Evolutionary conservation across 2,329 filamentous ascomycete genomes (phyloP).

Genomic region (Penicillium expansum): DNA sequence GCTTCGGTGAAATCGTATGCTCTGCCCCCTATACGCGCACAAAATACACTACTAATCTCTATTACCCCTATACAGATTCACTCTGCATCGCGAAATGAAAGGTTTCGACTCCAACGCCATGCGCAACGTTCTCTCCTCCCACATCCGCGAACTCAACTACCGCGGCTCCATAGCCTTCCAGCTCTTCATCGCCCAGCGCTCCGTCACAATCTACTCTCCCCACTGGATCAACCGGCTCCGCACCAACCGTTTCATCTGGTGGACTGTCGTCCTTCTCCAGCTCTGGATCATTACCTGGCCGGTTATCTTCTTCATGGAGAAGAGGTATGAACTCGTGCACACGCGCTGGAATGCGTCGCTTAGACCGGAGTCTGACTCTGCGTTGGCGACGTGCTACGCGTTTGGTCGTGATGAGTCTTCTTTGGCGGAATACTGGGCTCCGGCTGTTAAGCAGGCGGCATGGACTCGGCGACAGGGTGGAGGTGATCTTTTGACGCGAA

Average conservation of each 20-base stretch:
- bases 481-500: slow-evolving; percentile 13
- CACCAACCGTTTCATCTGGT: slow-evolving; percentile 36
- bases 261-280: slow-evolving; percentile 36
- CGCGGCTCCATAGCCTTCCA: slow-evolving; percentile 32
- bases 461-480: slow-evolving; percentile 27
- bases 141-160: slow-evolving; percentile 41
- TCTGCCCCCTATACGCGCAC: neutral
- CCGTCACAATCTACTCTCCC: slow-evolving; percentile 39
- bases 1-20: slow-evolving; percentile 38
- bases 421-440: slow-evolving; percentile 33
- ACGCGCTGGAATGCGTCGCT: slow-evolving; percentile 33
- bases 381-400: slow-evolving; percentile 22
- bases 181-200: slow-evolving; percentile 24
- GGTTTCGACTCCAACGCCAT: slow-evolving; percentile 31
- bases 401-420: slow-evolving; percentile 26
- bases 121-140: slow-evolving; percentile 30
- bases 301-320: slow-evolving; percentile 38
- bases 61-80: slow-evolving; percentile 22
- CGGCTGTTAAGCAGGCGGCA: slow-evolving; percentile 38
- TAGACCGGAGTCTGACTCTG: slow-evolving; percentile 4
- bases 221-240: slow-evolving; percentile 40
- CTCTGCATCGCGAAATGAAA: slow-evolving; percentile 30
- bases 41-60: neutral
- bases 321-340: slow-evolving; percentile 35
- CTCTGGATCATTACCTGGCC: slow-evolving; percentile 44